A percentile compares a stretch with the other conserved stretches of the same genome.
Conservation (phyloP, 148 eudicot species). For the Amaranthus hypochondriacus region DNA sequence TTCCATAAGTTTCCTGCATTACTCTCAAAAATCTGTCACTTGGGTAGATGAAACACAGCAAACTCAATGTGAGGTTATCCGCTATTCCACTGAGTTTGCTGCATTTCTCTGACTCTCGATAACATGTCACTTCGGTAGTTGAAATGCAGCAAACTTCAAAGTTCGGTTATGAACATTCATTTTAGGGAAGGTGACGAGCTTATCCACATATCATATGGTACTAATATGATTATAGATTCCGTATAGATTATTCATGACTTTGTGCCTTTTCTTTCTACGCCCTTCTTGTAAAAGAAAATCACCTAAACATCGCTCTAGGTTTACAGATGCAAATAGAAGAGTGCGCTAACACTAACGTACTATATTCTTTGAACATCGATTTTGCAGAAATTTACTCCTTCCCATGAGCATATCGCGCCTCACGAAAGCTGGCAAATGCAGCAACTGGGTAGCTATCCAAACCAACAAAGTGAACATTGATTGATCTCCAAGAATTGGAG, state of each 20-base stretch:
- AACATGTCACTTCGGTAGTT: no score
- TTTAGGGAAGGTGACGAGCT: no score
- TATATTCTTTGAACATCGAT: not conserved
- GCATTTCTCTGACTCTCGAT: no score
- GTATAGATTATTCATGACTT: not conserved
- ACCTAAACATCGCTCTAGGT: not conserved
- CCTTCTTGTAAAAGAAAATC: not conserved
- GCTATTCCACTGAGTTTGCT: no score
- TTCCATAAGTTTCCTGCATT: no score
- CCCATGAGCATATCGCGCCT: conserved; percentile 67
- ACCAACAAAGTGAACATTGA: conserved; percentile 34
- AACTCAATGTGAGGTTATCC: no score
- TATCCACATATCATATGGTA: not conserved
- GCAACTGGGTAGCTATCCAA: conserved; percentile 66
- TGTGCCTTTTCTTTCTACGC: not conserved
- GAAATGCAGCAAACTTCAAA: no score
- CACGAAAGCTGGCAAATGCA: conserved; percentile 85
- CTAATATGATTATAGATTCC: not conserved
- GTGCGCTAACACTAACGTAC: not conserved
- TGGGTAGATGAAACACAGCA: no score
- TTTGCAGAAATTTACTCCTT: conserved; percentile 66
- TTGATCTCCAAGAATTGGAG: conserved; percentile 26
- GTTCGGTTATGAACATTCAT: no score
- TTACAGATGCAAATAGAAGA: not conserved
- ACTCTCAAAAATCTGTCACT: no score